phyloP scores from a whole-genome alignment of 169 alveolate species.

The Eimeria praecox region DNA sequence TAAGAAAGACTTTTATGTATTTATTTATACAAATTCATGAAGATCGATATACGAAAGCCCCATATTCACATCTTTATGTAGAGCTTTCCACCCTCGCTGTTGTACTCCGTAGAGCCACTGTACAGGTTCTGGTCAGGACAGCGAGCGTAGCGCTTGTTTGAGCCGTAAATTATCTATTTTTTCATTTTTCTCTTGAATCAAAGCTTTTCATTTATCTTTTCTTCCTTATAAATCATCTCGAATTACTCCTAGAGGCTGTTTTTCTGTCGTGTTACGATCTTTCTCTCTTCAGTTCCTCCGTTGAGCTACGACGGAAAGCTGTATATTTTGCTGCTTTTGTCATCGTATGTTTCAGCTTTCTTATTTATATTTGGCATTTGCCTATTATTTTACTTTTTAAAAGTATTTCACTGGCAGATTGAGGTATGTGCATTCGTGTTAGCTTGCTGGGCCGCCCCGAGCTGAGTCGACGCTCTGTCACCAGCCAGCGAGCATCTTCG shows the following conservation, averaged over 20 bases:
- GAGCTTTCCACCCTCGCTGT: neutral
- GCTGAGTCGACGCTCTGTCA: too few species aligned
- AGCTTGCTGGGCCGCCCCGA: neutral
- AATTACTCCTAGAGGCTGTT: neutral
- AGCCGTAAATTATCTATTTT: neutral
- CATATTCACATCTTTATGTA: neutral
- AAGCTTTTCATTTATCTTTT: neutral
- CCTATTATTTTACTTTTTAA: neutral
- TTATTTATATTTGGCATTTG: neutral
- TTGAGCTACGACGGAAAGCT: neutral
- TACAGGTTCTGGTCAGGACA: slow-evolving; percentile 12
- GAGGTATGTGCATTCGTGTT: neutral
- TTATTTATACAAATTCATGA: too few species aligned
- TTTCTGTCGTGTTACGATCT: neutral
- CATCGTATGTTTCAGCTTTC: neutral
- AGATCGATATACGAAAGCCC: neutral
- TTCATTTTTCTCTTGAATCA: neutral
- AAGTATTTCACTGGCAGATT: neutral
- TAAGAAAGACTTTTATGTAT: neutral
- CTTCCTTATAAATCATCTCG: neutral
- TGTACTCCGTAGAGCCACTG: slow-evolving; percentile 10
- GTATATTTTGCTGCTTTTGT: neutral
- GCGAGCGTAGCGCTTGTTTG: neutral
- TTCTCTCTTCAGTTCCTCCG: neutral
- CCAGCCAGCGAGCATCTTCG: too few species aligned